phyloP scores from a whole-genome alignment of 768 basidiomycete species.

The Hericium rajendrae region DNA sequence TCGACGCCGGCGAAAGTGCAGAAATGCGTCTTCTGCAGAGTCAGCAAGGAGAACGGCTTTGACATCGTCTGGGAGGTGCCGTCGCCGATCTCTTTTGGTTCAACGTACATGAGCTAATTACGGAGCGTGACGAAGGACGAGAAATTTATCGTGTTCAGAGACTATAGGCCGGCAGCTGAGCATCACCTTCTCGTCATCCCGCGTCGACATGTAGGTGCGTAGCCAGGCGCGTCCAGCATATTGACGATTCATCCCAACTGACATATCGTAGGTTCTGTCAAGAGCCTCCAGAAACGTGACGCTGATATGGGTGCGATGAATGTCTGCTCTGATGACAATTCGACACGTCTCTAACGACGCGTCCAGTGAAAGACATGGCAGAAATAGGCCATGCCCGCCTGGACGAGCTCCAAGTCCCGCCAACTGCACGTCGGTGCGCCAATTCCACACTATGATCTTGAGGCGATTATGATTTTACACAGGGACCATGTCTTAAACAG shows the following conservation, averaged over 20 bases:
- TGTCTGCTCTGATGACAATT: background rate
- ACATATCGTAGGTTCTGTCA: slow-evolving; percentile 41
- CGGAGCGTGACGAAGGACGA: slow-evolving; percentile 17
- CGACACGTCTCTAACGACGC: slow-evolving; percentile 20
- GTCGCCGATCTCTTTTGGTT: background rate
- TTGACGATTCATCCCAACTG: slow-evolving; percentile 1
- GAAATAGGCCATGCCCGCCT: slow-evolving; percentile 43
- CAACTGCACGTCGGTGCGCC: slow-evolving; percentile 35
- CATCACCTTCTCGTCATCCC: slow-evolving; percentile 30
- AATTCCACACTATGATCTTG: background rate
- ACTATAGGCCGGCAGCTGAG: slow-evolving; percentile 24
- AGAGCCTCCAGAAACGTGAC: slow-evolving; percentile 34
- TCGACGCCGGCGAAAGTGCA: background rate
- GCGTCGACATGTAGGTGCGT: slow-evolving; percentile 26
- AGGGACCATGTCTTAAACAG: slow-evolving; percentile 24
- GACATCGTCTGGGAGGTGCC: slow-evolving; percentile 25
- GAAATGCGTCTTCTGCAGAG: slow-evolving; percentile 25
- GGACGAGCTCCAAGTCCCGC: slow-evolving; percentile 34
- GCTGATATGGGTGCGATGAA: slow-evolving; percentile 35
- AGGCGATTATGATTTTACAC: background rate
- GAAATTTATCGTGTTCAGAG: slow-evolving; percentile 24
- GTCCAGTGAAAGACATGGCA: slow-evolving; percentile 37
- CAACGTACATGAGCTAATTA: too few species aligned
- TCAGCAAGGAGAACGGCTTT: slow-evolving; percentile 23
- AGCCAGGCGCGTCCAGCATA: background rate